phyloP scores from a whole-genome alignment of 139 green algal species.

The Mychonastes homosphaera region DNA sequence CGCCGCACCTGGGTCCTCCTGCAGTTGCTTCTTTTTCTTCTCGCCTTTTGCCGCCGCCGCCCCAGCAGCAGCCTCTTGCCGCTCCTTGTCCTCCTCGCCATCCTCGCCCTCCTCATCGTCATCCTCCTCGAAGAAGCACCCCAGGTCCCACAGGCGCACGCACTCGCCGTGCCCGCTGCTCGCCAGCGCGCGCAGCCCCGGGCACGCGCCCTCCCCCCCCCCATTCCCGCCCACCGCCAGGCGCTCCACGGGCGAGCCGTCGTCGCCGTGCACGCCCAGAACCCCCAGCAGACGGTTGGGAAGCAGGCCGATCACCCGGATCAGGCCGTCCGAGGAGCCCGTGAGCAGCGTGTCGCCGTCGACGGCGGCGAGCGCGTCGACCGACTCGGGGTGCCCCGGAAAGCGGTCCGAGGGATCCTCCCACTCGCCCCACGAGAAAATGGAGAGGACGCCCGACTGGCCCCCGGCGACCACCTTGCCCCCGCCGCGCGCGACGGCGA shows the following conservation, averaged over 20 bases:
- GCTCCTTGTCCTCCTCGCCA: conserved; percentile 4
- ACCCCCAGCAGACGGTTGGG: conserved; percentile 82
- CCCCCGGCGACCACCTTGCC: conserved; percentile 61
- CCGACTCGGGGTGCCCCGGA: conserved; percentile 57
- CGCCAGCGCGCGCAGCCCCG: conserved; percentile 42
- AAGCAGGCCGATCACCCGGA: conserved; percentile 68
- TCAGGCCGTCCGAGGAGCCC: conserved; percentile 69
- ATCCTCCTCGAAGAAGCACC: conserved; percentile 37
- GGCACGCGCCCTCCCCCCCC: conserved; percentile 1
- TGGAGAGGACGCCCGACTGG: conserved; percentile 52
- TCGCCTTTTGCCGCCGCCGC: conserved; percentile 1
- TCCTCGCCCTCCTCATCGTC: conserved; percentile 37
- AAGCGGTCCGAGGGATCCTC: conserved; percentile 74
- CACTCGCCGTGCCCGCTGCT: conserved; percentile 64
- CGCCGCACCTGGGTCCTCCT: background rate
- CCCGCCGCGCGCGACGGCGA: conserved; percentile 52
- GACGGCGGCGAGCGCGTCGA: conserved; percentile 67
- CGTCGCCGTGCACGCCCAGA: conserved; percentile 70
- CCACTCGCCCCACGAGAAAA: conserved; percentile 87
- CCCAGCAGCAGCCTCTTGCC: conserved; percentile 4
- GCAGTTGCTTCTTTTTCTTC: background rate
- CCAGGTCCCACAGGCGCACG: conserved; percentile 72
- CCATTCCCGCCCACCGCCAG: conserved; percentile 37
- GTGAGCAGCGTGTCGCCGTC: conserved; percentile 84
- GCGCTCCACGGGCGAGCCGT: conserved; percentile 52